phyloP scores from a whole-genome alignment of 73 alveolate species.

The Tetrahymena malaccensis region DNA sequence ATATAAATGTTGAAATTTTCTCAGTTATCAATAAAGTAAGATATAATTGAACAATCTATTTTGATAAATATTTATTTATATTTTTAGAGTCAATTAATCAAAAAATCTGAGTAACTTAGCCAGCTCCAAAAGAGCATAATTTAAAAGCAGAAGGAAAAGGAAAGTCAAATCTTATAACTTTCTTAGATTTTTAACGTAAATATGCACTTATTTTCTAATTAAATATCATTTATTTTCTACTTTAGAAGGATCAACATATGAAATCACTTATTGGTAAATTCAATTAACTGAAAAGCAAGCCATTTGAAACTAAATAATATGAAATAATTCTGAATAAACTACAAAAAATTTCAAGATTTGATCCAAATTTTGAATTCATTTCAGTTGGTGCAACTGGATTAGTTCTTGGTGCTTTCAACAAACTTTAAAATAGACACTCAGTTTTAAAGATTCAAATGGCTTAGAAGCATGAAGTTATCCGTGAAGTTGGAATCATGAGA shows the following conservation, averaged over 20 bases:
- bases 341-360: not conserved
- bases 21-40: not conserved
- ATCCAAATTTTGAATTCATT: not conserved
- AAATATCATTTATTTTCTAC: too few relatives aligned
- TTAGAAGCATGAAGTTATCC: not conserved
- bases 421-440: not conserved
- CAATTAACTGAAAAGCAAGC: not conserved
- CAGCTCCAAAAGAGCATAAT: too few relatives aligned
- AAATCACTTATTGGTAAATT: too few relatives aligned
- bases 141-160: too few relatives aligned
- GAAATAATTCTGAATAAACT: not conserved
- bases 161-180: too few relatives aligned
- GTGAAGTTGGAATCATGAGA: not conserved
- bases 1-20: too few relatives aligned
- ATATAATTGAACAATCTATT: too few relatives aligned
- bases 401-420: not conserved
- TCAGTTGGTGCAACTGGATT: not conserved
- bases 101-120: too few relatives aligned
- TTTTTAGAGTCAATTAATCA: too few relatives aligned
- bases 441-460: not conserved
- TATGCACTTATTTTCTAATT: too few relatives aligned
- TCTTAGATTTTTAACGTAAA: too few relatives aligned
- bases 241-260: not conserved
- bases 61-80: too few relatives aligned
- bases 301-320: not conserved